A percentile compares a stretch with the other conserved stretches of the same genome.
These are phyloP conservation scores for Leptographium galeiforme DNA, from an alignment of 2,329 filamentous ascomycete species.

Conservation along the genomic window DNA sequence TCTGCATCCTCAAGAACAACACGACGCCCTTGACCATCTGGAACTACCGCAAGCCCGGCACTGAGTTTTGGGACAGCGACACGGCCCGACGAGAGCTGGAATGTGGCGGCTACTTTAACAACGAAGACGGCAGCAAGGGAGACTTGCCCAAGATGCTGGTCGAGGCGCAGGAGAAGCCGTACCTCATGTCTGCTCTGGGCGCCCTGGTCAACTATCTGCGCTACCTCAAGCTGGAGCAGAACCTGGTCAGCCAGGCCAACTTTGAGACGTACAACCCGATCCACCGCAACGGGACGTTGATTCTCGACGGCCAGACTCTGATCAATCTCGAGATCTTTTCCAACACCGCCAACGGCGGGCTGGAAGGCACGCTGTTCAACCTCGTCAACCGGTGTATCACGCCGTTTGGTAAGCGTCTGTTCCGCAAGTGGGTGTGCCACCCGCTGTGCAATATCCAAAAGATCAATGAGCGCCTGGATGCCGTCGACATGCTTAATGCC, in stretches of 20 bases:
- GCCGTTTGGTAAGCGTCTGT: constrained; percentile 89
- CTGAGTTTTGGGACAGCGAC: constrained; percentile 86
- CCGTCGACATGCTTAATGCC: constrained; percentile 82
- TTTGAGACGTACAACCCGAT: constrained; percentile 91
- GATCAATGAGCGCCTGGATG: constrained; percentile 89
- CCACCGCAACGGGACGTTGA: constrained; percentile 73
- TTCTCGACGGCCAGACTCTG: constrained; percentile 88
- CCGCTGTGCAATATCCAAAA: constrained; percentile 73
- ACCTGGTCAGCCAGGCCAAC: constrained; percentile 76
- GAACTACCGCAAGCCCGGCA: constrained; percentile 78
- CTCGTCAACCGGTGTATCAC: constrained; percentile 91
- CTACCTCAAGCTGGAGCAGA: constrained; percentile 75
- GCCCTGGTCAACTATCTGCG: constrained; percentile 79
- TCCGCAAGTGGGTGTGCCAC: constrained; percentile 95
- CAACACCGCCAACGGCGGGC: constrained; percentile 77
- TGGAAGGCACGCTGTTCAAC: constrained; percentile 76
- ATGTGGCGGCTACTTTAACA: constrained; percentile 62
- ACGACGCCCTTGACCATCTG: constrained; percentile 85
- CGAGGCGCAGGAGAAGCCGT: constrained; percentile 61
- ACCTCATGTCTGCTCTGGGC: constrained; percentile 82
- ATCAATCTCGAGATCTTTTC: constrained; percentile 97
- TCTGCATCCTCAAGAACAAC: constrained; percentile 93
- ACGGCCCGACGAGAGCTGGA: constrained; percentile 70
- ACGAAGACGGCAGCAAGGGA: constrained; percentile 31
- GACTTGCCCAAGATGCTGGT: constrained; percentile 69